Conservation (phyloP, 78 protist species). For the Parvularia atlantis region DNA sequence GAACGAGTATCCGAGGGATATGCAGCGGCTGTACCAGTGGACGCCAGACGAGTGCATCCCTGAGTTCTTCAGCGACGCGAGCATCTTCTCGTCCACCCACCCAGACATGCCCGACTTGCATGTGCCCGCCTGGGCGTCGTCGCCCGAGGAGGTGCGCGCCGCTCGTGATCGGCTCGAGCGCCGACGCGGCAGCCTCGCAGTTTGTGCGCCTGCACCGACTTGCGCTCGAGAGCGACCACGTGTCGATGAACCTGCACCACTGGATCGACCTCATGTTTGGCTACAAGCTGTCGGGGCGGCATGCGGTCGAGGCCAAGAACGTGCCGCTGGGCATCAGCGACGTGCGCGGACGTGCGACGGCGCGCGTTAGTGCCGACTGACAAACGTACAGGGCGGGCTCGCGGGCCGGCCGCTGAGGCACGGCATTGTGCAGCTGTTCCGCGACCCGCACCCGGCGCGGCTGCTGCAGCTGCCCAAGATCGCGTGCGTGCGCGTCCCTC, state of each 20-base stretch:
- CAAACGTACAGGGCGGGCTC: no score
- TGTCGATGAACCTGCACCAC: constrained; percentile 61
- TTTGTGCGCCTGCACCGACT: constrained; percentile 17
- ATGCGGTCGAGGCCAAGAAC: constrained; percentile 52
- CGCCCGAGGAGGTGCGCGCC: neutral
- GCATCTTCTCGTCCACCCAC: constrained; percentile 54
- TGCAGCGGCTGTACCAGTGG: constrained; percentile 57
- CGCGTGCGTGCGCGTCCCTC: no score
- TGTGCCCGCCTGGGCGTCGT: constrained; percentile 32
- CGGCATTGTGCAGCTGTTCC: neutral
- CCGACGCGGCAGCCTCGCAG: neutral
- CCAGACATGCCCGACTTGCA: constrained; percentile 61
- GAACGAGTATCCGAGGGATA: constrained; percentile 59
- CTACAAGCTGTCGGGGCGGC: constrained; percentile 55
- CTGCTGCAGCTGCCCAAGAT: no score
- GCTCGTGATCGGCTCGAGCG: neutral
- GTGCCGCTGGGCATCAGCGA: neutral
- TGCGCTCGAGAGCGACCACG: constrained; percentile 82
- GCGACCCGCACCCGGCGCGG: neutral
- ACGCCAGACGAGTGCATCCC: constrained; percentile 83
- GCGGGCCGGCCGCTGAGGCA: neutral
- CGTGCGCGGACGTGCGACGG: no score
- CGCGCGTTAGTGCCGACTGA: no score
- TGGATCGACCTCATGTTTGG: constrained; percentile 97
- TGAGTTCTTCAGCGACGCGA: constrained; percentile 60